Base-by-base conservation (phyloP, 2,329 filamentous ascomycete genomes). In the Fusarium irregulare region DNA sequence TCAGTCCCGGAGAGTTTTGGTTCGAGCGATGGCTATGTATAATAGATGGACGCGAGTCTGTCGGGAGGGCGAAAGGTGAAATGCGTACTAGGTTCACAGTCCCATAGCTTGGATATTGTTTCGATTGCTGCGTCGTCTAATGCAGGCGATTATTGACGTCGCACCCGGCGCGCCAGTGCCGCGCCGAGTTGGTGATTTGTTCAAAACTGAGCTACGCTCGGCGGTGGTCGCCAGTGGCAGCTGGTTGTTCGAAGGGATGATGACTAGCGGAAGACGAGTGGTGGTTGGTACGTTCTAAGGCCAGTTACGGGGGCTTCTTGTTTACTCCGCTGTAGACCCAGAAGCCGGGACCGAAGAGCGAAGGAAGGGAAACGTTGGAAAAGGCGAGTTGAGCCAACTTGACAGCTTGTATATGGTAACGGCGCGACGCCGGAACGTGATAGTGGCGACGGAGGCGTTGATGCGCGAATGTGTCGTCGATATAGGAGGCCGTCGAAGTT, bases 291-390 rank as follows among this genome's bases (percentile, higher is more conserved):
- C n/a, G 34, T 66, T 54, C 56, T 53, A 64, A 63, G 60, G 48
- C 73, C 74, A 95, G 84, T 98, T 98, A 98, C 87, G 95, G 95
- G 81, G 96, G 95, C 85, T 97, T 95, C 87, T 94, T 96, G 87
- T 96, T 93, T 86, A 94, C 93, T 92, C 95, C 94, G 87, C 91
- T 91, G 83, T 95, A 95, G 90, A 97, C 94, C 94, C 94, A 93
- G 87, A 91, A 90, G 81, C 91, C 90, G 83, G 94, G 95, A 87
- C 93, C 93, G 82, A 95, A 91, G 85, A 97, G 93, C 89, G 93
- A 94, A 78, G 91, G 86, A 84, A 91, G 91, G 82, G 90, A 91
- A 82, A 92, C 88, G 84, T 65, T 88, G 84, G 83, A 87, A 82
- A 83, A 87, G 86, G 87, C 88, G 89, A 90, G 85, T 87, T 92